phyloP scores from a whole-genome alignment of 2,329 filamentous ascomycete species.

The Metarhizium brunneum region DNA sequence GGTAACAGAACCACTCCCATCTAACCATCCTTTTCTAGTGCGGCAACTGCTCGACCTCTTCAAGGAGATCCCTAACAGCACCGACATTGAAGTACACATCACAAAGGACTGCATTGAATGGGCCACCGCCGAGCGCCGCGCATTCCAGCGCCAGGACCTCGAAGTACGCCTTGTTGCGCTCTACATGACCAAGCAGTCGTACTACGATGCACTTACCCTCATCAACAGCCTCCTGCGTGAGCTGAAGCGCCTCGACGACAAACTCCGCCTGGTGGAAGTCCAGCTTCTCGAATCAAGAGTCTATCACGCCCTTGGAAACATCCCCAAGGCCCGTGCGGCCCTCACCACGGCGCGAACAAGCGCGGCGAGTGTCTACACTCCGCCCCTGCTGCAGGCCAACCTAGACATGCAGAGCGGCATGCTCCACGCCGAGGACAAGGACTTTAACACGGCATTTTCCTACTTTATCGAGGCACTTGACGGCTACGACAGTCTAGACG shows the following conservation, averaged over 20 bases:
- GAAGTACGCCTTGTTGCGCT: slow-evolving; percentile 89
- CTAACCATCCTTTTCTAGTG: slow-evolving; percentile 45
- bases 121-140: slow-evolving; percentile 88
- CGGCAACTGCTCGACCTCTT: slow-evolving; percentile 95
- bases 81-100: slow-evolving; percentile 87
- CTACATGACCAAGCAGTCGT: slow-evolving; percentile 95
- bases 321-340: slow-evolving; percentile 89
- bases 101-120: slow-evolving; percentile 99
- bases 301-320: slow-evolving; percentile 95
- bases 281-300: slow-evolving; percentile 94
- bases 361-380: slow-evolving; percentile 94
- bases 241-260: slow-evolving; percentile 96
- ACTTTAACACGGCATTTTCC: slow-evolving; percentile 97
- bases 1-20: background rate
- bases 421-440: slow-evolving; percentile 95
- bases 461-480: slow-evolving; percentile 99
- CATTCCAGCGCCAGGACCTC: slow-evolving; percentile 95
- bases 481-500: slow-evolving; percentile 90
- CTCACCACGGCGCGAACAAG: slow-evolving; percentile 90
- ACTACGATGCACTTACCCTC: slow-evolving; percentile 92
- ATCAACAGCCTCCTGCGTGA: slow-evolving; percentile 95
- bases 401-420: slow-evolving; percentile 99
- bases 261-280: slow-evolving; percentile 94
- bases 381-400: slow-evolving; percentile 86
- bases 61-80: slow-evolving; percentile 84